Base-by-base conservation (phyloP, 106 monocot species). In the Acanthochlamys bracteata region DNA sequence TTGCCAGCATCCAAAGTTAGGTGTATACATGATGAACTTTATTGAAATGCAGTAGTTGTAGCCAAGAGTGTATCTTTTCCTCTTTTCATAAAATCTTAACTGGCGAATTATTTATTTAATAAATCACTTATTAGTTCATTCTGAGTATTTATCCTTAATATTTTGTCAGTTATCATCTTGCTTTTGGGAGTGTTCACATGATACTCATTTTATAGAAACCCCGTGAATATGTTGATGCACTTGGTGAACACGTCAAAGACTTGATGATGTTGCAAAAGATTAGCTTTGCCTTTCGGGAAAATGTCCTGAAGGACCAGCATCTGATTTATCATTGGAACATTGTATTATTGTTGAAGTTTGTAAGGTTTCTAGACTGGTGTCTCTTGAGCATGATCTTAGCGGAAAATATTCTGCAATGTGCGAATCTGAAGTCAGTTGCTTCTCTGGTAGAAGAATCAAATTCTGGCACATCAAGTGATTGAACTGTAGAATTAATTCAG, bases 211-310 rank as follows among this genome's bases (percentile, higher is more conserved):
- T 49, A 55, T 59, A 79, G 79, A 43, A 65, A 15, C 65, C 74
- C 23, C 11, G 46, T 58, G 68, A 69, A 41, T 79, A 63, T 74
- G 45, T 70, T 33, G 63, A 70, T 66, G 51, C 46, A 16, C 45
- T 74, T 42, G 54, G 74, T 25, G 59, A 68, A 61, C 67, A 62
- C 24, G 16, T 68, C 8, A 74, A 40, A 55, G 58, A 53, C 52
- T 17, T 20, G 65, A 79, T 65, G 79, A 74, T 20, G 73, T 78
- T 62, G 67, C 51, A 10, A 40, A 59, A 63, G 74, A 74, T 69
- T 79, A 63, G 69, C 68, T 69, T 14, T 57, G 47, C 40, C 39
- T 27, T 68, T 49, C 64, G 21, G 11, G 40, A 24, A 25, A 55
- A 53, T 33, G 19, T 27, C 12, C 10, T 21, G 33, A 47, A 55